Evolutionary conservation across 1,284 basidiomycete genomes (phyloP), one percentile per base, ranked within the genome.

Genomic region (Dichomitus squalens): DNA sequence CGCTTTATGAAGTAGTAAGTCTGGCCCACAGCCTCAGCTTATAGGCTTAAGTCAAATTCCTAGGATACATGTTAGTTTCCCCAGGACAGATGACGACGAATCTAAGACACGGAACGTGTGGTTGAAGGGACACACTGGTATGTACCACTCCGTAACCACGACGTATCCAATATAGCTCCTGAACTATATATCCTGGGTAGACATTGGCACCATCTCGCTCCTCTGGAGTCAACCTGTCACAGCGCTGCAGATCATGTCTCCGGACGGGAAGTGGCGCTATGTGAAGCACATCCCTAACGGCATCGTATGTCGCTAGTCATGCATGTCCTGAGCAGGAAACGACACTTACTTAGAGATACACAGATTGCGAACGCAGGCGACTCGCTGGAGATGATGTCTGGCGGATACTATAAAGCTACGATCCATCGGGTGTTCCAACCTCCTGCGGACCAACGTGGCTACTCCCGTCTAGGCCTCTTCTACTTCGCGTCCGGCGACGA

Each of bases 361-460:
- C 25, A 80, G 80, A 75, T 82, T 29, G 73, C 84, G 60, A 85
- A 88, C 61, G 78, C 80, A 0, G 87, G 86, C 9, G 87, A 88
- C 62, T 77, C 77, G 0, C 65, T 85, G 43, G 77, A 79, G 36
- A 85, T 86, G 68, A 71, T 86, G 6, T 82, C 81, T 1, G 83
- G 83, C 4, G 79, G 79, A 5, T 75, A 73, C 63, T 73, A 79
- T 68, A 75, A 75, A 58, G 70, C 70, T 14, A 73, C 68, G 7
- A 68, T 70, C 27, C 69, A 69, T 57, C 70, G 76, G 57, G 79
- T 82, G 31, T 58, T 76, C n/a, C 73, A 77, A 57, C 81, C 79
- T 0, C 80, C 80, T 0, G 60, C 68, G 1, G 82, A 84, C 63
- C 83, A 84, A 62, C 75, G 70, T 8, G 72, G 75, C 20, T 70